Percentiles rank a stretch among this genome's conserved stretches.
Conservation (phyloP, 495 filamentous ascomycete species). For the Chaetomium fimeti region DNA sequence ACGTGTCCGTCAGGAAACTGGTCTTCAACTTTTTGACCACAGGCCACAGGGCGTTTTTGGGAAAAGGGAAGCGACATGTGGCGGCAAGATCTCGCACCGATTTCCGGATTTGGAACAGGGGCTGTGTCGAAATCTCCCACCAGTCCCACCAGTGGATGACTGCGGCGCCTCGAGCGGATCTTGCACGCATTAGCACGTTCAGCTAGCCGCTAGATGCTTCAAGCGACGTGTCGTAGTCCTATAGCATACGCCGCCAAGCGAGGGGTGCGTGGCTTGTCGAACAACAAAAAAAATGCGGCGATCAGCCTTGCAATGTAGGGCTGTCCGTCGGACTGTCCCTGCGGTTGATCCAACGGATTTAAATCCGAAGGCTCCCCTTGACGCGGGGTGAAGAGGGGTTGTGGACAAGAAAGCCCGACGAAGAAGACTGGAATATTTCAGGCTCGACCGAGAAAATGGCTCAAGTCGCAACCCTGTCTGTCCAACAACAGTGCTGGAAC, state of each 20-base stretch:
- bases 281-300: not conserved
- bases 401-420: not conserved
- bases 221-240: slow-evolving; percentile 12
- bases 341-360: not conserved
- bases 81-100: slow-evolving; percentile 15
- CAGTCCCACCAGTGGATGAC: not conserved
- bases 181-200: slow-evolving; percentile 1
- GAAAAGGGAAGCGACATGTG: not conserved
- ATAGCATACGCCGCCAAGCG: slow-evolving; percentile 1
- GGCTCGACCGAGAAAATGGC: not conserved
- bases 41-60: no score
- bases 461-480: not conserved
- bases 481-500: not conserved
- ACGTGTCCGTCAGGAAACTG: not conserved
- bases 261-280: not conserved
- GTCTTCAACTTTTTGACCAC: not conserved
- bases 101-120: slow-evolving; percentile 8
- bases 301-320: slow-evolving; percentile 13
- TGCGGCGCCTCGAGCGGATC: slow-evolving; percentile 9
- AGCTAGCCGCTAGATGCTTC: not conserved
- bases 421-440: not conserved
- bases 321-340: not conserved
- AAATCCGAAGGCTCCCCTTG: not conserved
- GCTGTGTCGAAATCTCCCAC: not conserved
- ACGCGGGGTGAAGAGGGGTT: no score